A percentile compares a stretch with the other conserved stretches of the same genome.
These are phyloP conservation scores for Pseudozyma thailandica DNA, from an alignment of 1,284 basidiomycete species.

Conservation along the genomic window DNA sequence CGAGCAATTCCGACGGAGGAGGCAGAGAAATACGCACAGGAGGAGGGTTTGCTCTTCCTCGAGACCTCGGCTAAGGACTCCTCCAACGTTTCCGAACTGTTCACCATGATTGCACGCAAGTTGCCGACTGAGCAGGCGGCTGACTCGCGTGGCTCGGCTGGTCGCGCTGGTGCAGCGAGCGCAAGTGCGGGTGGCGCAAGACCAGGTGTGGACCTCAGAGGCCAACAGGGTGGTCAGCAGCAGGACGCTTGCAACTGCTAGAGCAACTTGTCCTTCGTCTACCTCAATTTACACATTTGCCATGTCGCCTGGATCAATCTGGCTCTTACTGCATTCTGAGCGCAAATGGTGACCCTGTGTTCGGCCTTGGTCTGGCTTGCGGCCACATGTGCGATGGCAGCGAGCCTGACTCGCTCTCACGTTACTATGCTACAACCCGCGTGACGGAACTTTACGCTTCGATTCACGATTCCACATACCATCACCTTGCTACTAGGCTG, in stretches of 20 bases:
- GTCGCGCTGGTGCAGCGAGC: constrained; percentile 35
- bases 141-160: constrained; percentile 30
- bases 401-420: too few relatives aligned
- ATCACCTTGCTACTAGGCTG: background rate
- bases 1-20: constrained; percentile 61
- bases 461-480: constrained; percentile 21
- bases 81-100: constrained; percentile 83
- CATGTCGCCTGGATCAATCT: too few relatives aligned
- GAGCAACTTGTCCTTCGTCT: background rate
- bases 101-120: constrained; percentile 64
- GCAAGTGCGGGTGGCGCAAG: constrained; percentile 35
- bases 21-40: constrained; percentile 90
- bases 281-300: background rate
- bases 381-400: too few relatives aligned
- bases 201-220: constrained; percentile 50
- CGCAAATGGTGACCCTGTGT: too few relatives aligned
- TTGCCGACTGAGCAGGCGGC: constrained; percentile 61
- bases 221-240: constrained; percentile 44
- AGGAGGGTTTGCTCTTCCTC: constrained; percentile 93
- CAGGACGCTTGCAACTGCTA: constrained; percentile 57
- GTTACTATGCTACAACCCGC: too few relatives aligned
- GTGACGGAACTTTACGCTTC: constrained; percentile 3
- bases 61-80: constrained; percentile 96
- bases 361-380: too few relatives aligned
- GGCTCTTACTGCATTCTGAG: too few relatives aligned